phyloP scores from a whole-genome alignment of 1,284 basidiomycete genomes.

The Phellopilus nigrolimitatus region DNA sequence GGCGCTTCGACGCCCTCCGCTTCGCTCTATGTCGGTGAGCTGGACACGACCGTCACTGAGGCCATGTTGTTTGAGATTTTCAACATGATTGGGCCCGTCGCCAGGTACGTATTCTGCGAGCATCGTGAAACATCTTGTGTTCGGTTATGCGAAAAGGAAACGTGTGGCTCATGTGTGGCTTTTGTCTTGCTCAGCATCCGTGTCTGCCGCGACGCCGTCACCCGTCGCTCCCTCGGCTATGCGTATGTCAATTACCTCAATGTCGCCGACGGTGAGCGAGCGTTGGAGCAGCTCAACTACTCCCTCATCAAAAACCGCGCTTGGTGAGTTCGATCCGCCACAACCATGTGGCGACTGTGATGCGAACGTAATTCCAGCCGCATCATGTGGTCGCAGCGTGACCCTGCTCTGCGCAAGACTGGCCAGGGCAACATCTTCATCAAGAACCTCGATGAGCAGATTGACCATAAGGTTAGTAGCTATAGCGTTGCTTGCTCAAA shows the following conservation, averaged over 20 bases:
- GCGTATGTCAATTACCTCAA: conserved; percentile 99
- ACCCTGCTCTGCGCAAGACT: conserved; percentile 98
- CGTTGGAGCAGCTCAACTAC: conserved; percentile 99
- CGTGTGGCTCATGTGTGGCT: conserved; percentile 12
- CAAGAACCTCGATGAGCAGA: conserved; percentile 97
- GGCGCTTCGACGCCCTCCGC: conserved; percentile 73
- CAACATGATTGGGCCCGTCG: conserved; percentile 99
- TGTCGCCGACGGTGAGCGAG: conserved; percentile 94
- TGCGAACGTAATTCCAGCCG: conserved; percentile 50
- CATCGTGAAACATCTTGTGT: not conserved
- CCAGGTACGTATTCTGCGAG: conserved; percentile 55
- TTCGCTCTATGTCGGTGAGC: conserved; percentile 98
- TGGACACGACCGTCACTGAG: conserved; percentile 96
- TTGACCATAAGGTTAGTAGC: conserved; percentile 89
- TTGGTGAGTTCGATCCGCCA: conserved; percentile 53
- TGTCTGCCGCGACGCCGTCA: conserved; percentile 99
- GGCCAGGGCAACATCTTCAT: conserved; percentile 99
- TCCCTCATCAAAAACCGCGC: conserved; percentile 97
- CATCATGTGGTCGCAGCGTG: conserved; percentile 99
- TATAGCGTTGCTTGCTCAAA: not conserved
- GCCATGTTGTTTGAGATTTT: conserved; percentile 99
- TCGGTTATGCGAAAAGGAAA: not conserved
- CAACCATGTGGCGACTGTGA: conserved; percentile 11
- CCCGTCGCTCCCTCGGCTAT: conserved; percentile 98
- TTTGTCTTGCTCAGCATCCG: conserved; percentile 67